Percentiles rank a stretch among this genome's conserved stretches.
These are phyloP conservation scores for Celoporthe dispersa DNA, from an alignment of 2,329 filamentous ascomycete species.

Conservation along the genomic window DNA sequence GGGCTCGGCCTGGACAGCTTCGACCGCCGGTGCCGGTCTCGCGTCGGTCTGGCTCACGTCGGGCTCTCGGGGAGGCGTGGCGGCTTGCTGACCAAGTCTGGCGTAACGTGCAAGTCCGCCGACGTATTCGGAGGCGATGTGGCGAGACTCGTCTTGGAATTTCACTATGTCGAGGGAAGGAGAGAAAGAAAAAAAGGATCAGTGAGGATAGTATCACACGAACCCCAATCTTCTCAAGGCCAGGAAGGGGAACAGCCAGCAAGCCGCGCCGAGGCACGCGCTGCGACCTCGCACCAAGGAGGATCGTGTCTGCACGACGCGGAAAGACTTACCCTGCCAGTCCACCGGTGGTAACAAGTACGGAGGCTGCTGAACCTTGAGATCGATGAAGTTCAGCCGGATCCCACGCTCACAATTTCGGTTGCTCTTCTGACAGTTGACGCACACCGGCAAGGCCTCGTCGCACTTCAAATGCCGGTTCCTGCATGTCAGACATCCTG, in stretches of 20 bases:
- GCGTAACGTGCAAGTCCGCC: slow-evolving; percentile 78
- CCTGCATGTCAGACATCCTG: slow-evolving; percentile 87
- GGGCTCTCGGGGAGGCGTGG: slow-evolving; percentile 36
- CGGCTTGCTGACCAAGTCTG: slow-evolving; percentile 49
- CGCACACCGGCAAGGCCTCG: slow-evolving; percentile 65
- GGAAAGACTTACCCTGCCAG: slow-evolving; percentile 59
- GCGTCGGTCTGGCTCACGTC: slow-evolving; percentile 34
- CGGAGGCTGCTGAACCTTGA: slow-evolving; percentile 71
- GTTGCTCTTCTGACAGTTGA: slow-evolving; percentile 89
- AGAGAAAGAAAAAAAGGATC: background rate
- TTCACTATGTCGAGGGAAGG: slow-evolving; percentile 52
- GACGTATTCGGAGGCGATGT: slow-evolving; percentile 88
- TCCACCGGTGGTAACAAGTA: slow-evolving; percentile 65
- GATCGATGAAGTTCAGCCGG: slow-evolving; percentile 89
- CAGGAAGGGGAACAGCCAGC: background rate
- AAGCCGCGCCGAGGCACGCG: background rate
- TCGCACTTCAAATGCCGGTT: slow-evolving; percentile 92
- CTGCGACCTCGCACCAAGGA: background rate
- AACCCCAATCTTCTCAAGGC: background rate
- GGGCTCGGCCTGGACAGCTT: background rate
- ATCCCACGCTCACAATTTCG: slow-evolving; percentile 84
- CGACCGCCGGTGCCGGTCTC: slow-evolving; percentile 8
- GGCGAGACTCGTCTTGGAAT: slow-evolving; percentile 87
- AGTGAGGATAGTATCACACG: slow-evolving; percentile 12
- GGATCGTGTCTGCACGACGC: background rate